Evolutionary conservation across 371 early-diverging fungal species (phyloP).

Genomic region (Lichtheimia corymbifera): DNA sequence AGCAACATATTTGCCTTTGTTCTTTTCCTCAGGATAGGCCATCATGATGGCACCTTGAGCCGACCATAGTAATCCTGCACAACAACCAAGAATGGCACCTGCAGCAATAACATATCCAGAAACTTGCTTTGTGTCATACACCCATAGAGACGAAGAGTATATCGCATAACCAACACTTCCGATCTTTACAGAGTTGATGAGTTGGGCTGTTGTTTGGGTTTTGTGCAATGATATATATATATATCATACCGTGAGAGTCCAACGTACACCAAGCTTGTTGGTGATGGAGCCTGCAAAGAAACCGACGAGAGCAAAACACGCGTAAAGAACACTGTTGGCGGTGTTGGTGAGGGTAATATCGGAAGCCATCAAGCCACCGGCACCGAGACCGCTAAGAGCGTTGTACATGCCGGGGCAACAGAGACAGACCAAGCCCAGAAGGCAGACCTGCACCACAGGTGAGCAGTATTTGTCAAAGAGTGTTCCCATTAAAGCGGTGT

Average conservation of each 20-base stretch:
- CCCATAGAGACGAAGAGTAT: conserved; percentile 50
- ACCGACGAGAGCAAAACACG: conserved; percentile 64
- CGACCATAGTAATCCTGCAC: conserved; percentile 60
- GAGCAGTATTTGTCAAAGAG: background rate
- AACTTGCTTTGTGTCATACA: conserved; percentile 39
- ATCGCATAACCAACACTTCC: conserved; percentile 50
- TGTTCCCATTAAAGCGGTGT: background rate
- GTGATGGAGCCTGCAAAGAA: conserved; percentile 57
- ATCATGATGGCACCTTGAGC: conserved; percentile 65
- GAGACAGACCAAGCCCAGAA: conserved; percentile 79
- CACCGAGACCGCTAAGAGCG: conserved; percentile 42
- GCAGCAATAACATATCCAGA: conserved; percentile 45
- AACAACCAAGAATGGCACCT: conserved; percentile 58
- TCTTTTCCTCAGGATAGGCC: conserved; percentile 57
- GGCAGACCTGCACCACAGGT: conserved; percentile 67
- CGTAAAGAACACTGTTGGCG: conserved; percentile 68
- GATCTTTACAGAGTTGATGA: conserved; percentile 11
- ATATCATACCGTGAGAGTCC: conserved; percentile 35
- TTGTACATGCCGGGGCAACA: conserved; percentile 83
- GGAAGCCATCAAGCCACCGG: conserved; percentile 43
- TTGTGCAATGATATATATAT: background rate
- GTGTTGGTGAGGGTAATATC: conserved; percentile 60
- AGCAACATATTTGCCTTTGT: conserved; percentile 69
- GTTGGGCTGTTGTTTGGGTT: background rate
- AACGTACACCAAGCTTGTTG: conserved; percentile 53